Base-by-base conservation (phyloP, 2,329 filamentous ascomycete genomes). In the Trichoderma koningii region DNA sequence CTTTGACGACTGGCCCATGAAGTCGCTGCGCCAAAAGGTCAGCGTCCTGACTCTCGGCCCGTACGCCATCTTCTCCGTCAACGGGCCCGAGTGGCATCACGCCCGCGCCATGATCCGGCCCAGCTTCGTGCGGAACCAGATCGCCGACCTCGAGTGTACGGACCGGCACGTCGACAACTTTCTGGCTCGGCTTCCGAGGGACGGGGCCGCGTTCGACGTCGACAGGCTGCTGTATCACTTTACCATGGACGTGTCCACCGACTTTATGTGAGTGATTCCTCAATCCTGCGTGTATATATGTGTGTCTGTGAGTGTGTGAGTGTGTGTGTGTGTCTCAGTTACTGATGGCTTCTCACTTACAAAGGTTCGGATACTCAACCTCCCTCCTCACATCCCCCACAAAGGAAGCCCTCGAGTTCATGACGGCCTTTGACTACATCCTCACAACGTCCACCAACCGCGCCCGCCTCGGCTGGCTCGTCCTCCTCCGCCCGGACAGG, bases 141-240 rank as follows among this genome's bases (percentile, higher is more conserved):
- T 85, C 42, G 87, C 88, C 42, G 89, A 94, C 73, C 80, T 94
- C 26, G 81, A 87, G 44, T 86, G 87, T 52, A 88, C 92, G 69
- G 90, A 93, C 72, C 79, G 81, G 19, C 90, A 94, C 73, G 82
- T 91, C 14, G 78, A 83, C 63, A 81, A 85, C 45, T 78, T 88
- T 50, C 77, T 92, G 59, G 76, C 84, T 34, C 80, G 81, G 5
- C 82, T 92, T 5, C 87, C 87, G 0, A 74, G 71, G 14, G 80
- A 87, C 70, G 82, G 85, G 55, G 74, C 75, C 2, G 79, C 77
- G 0, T 79, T 91, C 21, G 87, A 92, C 68, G 73, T 92, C 5
- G 85, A 89, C 68, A 78, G 79, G 3, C 75, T 90, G 14, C 86
- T 92, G 71, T 88, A 88, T 70, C 81, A 82, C 71, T 79, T 91